Percentiles rank a stretch among this genome's conserved stretches.
These are phyloP conservation scores for Lepiota brunneoincarnata DNA, from an alignment of 768 basidiomycete genomes.

Conservation along the genomic window DNA sequence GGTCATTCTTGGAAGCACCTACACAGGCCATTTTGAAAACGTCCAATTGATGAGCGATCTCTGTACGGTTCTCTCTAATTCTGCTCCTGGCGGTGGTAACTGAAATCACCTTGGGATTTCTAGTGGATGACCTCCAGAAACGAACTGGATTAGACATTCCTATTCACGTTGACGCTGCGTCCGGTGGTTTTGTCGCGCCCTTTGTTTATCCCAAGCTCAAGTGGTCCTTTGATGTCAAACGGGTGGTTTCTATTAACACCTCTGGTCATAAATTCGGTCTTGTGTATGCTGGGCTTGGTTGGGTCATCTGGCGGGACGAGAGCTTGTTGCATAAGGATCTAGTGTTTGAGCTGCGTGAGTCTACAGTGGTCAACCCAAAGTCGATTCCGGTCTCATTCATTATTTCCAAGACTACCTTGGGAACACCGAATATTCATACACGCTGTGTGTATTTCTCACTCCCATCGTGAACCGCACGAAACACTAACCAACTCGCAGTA, in stretches of 20 bases:
- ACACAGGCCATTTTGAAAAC: conserved; percentile 65
- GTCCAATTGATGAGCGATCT: conserved; percentile 54
- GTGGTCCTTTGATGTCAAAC: conserved; percentile 59
- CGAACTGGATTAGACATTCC: conserved; percentile 57
- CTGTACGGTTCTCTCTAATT: conserved; percentile 23
- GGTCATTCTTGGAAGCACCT: conserved; percentile 49
- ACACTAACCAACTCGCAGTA: conserved; percentile 23
- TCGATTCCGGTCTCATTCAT: conserved; percentile 3
- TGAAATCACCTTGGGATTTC: not conserved
- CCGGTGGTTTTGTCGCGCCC: conserved; percentile 62
- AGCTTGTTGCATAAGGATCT: conserved; percentile 57
- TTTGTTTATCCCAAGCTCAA: conserved; percentile 55
- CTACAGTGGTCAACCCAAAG: not conserved
- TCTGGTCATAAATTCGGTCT: conserved; percentile 61
- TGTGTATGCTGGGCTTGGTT: conserved; percentile 55
- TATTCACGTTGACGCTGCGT: conserved; percentile 68
- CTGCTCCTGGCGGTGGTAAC: not conserved
- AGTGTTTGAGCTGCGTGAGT: conserved; percentile 60
- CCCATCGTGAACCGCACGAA: not conserved
- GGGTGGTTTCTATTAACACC: conserved; percentile 52
- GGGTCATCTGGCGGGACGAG: conserved; percentile 62
- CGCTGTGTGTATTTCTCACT: conserved; percentile 30
- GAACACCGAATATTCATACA: conserved; percentile 61
- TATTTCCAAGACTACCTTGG: conserved; percentile 44
- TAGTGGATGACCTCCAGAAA: conserved; percentile 52